Base-by-base conservation (phyloP, 2,329 filamentous ascomycete genomes). In the Penicillium paneum region DNA sequence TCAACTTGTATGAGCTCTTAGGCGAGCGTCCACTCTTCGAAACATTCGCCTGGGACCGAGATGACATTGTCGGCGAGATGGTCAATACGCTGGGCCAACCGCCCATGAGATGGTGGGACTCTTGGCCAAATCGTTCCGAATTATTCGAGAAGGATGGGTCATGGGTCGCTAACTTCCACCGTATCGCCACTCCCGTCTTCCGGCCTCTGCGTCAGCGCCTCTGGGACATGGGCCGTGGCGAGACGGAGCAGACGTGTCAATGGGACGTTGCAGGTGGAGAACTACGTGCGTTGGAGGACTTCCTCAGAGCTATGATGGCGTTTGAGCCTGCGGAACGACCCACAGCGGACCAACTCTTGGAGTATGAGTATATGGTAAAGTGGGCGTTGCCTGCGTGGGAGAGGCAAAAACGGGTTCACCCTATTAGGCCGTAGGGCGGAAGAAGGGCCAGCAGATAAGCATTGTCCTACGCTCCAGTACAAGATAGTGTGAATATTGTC, bases 211-310 rank as follows among this genome's bases (percentile, higher is more conserved):
- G 8, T 3, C 36, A 55, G 36, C 61, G 61, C 6, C 54, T 61
- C 36, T 62, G 57, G 55, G 55, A 62, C 8, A 62, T 65, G 61
- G 61, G 61, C 11, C 59, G 61, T 15, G 61, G 59, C 21, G 58
- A 65, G 56, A 62, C 56, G 7, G 52, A 57, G 26, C 41, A 62
- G 38, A 56, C 59, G 17, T 65, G 62, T 44, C 50, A 60, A 58
- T 65, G 56, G 62, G 62, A 63, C 57, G 58, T 61, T 60, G 45
- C 53, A 48, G 56, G 60, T n/a, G 60, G 60, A 13, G 60, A 64
- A 54, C 24, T 63, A 17, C 40, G 38, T 43, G 58, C 58, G n/a
- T 51, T 63, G 52, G 58, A 64, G 56, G 49, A 55, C 52, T 48
- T 63, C 19, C 54, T 64, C 11, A 59, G 55, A 49, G 46, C 53